Evolutionary conservation across 306 rosid genomes (phyloP), one percentile per base, ranked within the genome.

Genomic region (Cicer pinnatifidum): DNA sequence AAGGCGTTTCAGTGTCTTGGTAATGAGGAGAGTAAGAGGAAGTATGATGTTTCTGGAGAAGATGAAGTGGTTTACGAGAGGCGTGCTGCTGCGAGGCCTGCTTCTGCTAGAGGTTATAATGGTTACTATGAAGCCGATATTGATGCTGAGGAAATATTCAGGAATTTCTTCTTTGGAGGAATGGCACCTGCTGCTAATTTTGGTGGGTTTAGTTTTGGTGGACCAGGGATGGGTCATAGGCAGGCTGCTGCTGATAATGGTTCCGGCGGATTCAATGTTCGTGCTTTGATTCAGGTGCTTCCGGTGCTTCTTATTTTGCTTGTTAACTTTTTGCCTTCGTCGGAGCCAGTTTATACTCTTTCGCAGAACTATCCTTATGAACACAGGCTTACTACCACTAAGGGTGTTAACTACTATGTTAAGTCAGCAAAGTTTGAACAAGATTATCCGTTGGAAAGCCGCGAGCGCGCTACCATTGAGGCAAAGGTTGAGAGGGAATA

Each of bases 1-100:
- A 94, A 91, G 84, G 97, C 98, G 1, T 91, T 91, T 87, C 98
- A 91, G 82, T 94, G 98, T 82, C 89, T 94, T 12, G 78, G 96
- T 61, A 86, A 87, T 44, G 90, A 81, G 9, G 97, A 94, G 71
- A 91, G 81, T 40, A 63, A 80, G 75, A 91, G 40, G 50, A 89
- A 86, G 79, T 91, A 94, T 57, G 98, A 91, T 57, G 66, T 89
- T 61, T 79, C 84, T 0, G 98, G 96, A 10, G 90, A 89, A 6
- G 96, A 93, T 54, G 97, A 91, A 44, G 71, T 83, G 3, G 79
- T 86, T 35, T 90, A 87, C 1, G 97, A 93, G 86, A 72, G 90
- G 44, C 89, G 87, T 0, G 77, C 90, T 0, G 45, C 92, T 0
- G 81, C 90, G 0, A 80, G 87, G 59, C 90, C 70, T 1, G 77